Conservation (phyloP, 441 rosid species). For the Erodium trifolium region DNA sequence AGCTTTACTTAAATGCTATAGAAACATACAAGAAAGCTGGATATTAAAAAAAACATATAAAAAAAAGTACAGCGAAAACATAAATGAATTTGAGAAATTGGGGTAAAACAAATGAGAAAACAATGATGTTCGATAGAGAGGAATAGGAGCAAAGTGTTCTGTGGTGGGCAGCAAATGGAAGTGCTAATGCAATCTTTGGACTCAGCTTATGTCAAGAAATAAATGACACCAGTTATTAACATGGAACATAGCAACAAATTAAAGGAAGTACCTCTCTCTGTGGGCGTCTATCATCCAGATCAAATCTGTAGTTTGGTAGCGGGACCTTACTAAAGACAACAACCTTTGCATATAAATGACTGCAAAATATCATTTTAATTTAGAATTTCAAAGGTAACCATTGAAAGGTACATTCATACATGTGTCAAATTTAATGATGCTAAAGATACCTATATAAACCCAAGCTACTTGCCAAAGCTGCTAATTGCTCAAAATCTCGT, state of each 20-base stretch:
- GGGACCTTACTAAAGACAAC: constrained; percentile 97
- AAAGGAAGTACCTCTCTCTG: constrained; percentile 72
- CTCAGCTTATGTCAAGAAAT: neutral
- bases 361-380: neutral
- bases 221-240: neutral
- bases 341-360: constrained; percentile 60
- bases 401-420: neutral
- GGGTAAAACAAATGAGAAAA: neutral
- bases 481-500: constrained; percentile 87
- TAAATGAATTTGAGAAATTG: neutral
- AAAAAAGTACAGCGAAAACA: neutral
- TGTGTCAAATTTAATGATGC: neutral
- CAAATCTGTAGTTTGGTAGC: constrained; percentile 91
- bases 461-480: constrained; percentile 75
- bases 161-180: neutral
- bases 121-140: neutral
- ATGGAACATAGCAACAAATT: neutral
- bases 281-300: constrained; percentile 96
- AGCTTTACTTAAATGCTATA: constrained; percentile 10
- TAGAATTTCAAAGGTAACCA: neutral
- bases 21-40: neutral
- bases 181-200: neutral
- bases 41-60: neutral
- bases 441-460: constrained; percentile 69
- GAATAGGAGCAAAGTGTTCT: neutral